Conservation (phyloP, 2,329 filamentous ascomycete species). For the Neofusicoccum sp. region DNA sequence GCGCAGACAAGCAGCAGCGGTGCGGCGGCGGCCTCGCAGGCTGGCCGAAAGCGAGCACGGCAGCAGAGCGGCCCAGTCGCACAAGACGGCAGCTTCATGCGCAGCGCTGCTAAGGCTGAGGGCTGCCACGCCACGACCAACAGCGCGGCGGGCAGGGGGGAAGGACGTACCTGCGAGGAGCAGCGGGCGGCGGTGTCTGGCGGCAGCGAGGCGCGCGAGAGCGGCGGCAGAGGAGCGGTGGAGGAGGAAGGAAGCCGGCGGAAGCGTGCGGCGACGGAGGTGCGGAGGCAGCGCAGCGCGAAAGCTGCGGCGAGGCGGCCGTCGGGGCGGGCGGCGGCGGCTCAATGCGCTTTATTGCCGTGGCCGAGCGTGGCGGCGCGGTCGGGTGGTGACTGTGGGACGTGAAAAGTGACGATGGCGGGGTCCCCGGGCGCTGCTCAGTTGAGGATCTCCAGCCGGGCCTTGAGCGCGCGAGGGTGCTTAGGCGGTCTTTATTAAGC, state of each 20-base stretch:
- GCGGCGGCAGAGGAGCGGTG: constrained; percentile 30
- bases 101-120: constrained; percentile 16
- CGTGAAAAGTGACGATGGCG: constrained; percentile 15
- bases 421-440: constrained; percentile 18
- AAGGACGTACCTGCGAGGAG: constrained; percentile 1
- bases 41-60: constrained; percentile 21
- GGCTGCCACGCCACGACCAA: not conserved
- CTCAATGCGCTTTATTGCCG: constrained; percentile 9
- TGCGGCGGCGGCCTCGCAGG: constrained; percentile 22
- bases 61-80: constrained; percentile 8
- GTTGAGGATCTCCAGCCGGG: constrained; percentile 14
- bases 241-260: constrained; percentile 19
- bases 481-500: constrained; percentile 16
- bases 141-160: constrained; percentile 9
- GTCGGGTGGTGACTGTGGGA: constrained; percentile 2
- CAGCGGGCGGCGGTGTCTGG: not conserved
- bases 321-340: not conserved
- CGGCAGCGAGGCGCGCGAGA: constrained; percentile 17
- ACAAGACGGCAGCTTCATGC: constrained; percentile 16
- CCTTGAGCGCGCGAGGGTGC: constrained; percentile 8
- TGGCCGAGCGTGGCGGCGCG: not conserved
- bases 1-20: constrained; percentile 7
- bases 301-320: not conserved
- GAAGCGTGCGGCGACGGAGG: constrained; percentile 7
- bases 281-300: not conserved